Base-by-base conservation (phyloP, 2,329 filamentous ascomycete species). In the Verticillium alfalfae region DNA sequence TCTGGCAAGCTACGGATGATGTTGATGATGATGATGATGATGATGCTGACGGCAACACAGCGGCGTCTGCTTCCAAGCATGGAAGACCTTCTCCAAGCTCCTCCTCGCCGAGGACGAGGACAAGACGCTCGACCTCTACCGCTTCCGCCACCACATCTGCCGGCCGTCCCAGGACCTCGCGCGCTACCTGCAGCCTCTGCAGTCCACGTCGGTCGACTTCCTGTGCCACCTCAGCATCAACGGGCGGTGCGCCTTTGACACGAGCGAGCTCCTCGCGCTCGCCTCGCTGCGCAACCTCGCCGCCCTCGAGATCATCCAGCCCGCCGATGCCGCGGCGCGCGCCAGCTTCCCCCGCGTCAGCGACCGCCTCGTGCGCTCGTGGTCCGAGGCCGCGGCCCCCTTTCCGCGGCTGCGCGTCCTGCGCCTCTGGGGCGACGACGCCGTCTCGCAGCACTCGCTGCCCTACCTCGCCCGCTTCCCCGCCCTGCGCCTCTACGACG, bases 321-420 rank as follows among this genome's bases (percentile, higher is more conserved):
- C 76, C 1, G 65, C 67, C 1, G 72, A 74, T 34, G 66, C 69
- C 41, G 66, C 69, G 41, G 55, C 69, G 26, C 60, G 64, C 4
- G 62, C 63, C 34, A 60, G 63, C 34, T 77, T 77, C 37, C 76
- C 77, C 7, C 69, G 71, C 3, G 66, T 83, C 6, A 79, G 66
- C 45, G 81, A 84, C 64, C 72, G 78, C 7, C 70, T 84, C 2
- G 61, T 84, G 22, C 73, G 76, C 38, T 76, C 76, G 26, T 84
- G 81, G 80, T 73, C 76, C 0, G 72, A 76, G 56, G 70, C 70
- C 39, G 64, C 71, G 0, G 67, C 73, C 9, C 73, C 80, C 0
- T 84, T 85, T 39, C 80, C 81, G 0, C 55, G 76, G 4, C 72
- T 84, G 52, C 74, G 81, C 5, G 69, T 84, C 16, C 67, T 84